These are phyloP conservation scores for Striga asiatica DNA, from an alignment of 257 asterid genomes.

Conservation along the genomic window DNA sequence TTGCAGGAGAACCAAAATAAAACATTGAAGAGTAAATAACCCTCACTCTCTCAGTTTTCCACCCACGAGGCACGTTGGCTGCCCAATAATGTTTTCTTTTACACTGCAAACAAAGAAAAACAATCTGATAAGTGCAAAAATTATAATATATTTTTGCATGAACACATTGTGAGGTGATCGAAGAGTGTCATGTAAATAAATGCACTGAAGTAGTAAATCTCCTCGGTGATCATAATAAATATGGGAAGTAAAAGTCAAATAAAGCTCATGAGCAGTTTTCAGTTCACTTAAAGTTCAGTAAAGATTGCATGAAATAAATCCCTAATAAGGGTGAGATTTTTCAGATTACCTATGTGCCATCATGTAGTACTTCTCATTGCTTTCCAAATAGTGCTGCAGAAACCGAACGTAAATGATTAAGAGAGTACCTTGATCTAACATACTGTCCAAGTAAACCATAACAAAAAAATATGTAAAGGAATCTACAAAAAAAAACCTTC, in stretches of 20 bases:
- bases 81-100: slow-evolving; percentile 68
- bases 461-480: slow-evolving; percentile 11
- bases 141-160: not conserved
- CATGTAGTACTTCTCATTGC: slow-evolving; percentile 96
- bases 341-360: slow-evolving; percentile 94
- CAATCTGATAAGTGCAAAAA: slow-evolving; percentile 3
- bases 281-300: slow-evolving; percentile 2
- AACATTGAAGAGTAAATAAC: slow-evolving; percentile 7
- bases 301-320: slow-evolving; percentile 8
- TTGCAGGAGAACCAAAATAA: not conserved
- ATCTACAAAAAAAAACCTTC: slow-evolving; percentile 38
- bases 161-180: slow-evolving; percentile 4
- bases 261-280: slow-evolving; percentile 9
- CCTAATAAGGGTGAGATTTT: slow-evolving; percentile 10
- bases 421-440: slow-evolving; percentile 5
- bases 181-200: not conserved
- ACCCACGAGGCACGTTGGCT: slow-evolving; percentile 70
- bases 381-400: slow-evolving; percentile 96
- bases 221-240: not conserved
- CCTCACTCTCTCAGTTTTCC: slow-evolving; percentile 96
- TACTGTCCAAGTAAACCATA: not conserved
- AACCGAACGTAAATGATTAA: slow-evolving; percentile 16
- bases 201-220: slow-evolving; percentile 1
- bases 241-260: not conserved
- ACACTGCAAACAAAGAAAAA: slow-evolving; percentile 43